Percentiles rank a stretch among this genome's conserved stretches.
Evolutionary conservation across 1,284 basidiomycete species (phyloP).

Genomic region (Irpex sp.): DNA sequence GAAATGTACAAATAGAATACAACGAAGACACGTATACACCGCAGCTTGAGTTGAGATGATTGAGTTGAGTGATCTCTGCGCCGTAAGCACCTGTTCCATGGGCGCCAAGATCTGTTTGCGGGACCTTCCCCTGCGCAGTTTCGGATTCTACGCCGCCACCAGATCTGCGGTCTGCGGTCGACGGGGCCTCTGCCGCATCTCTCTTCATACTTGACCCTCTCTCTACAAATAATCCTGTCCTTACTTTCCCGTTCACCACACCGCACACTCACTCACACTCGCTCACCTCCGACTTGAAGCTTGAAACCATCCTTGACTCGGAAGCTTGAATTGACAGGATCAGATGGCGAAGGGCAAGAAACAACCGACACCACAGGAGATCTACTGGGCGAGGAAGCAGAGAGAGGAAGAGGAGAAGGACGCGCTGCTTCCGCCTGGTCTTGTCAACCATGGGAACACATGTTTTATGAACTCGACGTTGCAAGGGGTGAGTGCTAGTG

Average conservation of each 20-base stretch:
- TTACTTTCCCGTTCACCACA: conserved; percentile 2
- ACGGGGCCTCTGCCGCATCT: background rate
- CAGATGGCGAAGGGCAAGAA: conserved; percentile 57
- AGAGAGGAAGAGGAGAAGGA: conserved; percentile 58
- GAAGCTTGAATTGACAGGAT: too few relatives aligned
- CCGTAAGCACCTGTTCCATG: background rate
- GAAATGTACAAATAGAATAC: background rate
- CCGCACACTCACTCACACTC: background rate
- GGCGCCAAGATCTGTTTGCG: background rate
- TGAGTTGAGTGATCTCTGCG: too few relatives aligned
- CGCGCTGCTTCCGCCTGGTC: conserved; percentile 66
- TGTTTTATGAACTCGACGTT: conserved; percentile 93
- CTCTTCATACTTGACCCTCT: background rate
- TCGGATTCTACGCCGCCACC: background rate
- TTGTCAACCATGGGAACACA: conserved; percentile 86
- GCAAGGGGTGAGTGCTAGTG: conserved; percentile 45
- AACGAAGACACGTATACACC: background rate
- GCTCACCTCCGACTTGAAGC: too few relatives aligned
- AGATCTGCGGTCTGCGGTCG: background rate
- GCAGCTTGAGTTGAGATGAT: too few relatives aligned
- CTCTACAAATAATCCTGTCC: background rate
- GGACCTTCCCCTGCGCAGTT: background rate
- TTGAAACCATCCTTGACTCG: too few relatives aligned
- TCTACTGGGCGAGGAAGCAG: conserved; percentile 52
- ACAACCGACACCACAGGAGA: conserved; percentile 54